Conservation (phyloP, 2,329 filamentous ascomycete species). For the Helminthosporium solani region DNA sequence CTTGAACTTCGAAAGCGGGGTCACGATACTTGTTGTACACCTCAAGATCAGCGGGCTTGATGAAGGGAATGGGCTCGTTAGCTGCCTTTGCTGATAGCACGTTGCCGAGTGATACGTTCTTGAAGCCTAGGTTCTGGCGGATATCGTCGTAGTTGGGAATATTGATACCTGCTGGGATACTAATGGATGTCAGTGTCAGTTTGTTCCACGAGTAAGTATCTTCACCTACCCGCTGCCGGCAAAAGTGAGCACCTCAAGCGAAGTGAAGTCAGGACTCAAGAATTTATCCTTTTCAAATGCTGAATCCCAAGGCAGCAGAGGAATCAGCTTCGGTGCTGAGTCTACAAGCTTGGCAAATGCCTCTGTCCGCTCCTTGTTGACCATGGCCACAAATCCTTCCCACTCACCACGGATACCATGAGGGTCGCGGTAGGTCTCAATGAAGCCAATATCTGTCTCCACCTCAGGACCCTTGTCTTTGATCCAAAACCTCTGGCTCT, state of each 20-base stretch:
- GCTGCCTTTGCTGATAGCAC: conserved; percentile 88
- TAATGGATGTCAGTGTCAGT: conserved; percentile 13
- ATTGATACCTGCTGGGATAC: conserved; percentile 61
- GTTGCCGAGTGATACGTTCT: conserved; percentile 92
- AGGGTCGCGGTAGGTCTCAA: conserved; percentile 58
- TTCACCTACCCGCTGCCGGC: conserved; percentile 54
- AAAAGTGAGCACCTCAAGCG: conserved; percentile 86
- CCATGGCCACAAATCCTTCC: conserved; percentile 58
- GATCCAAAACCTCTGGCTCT: conserved; percentile 56
- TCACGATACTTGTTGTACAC: conserved; percentile 83
- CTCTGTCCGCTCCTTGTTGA: conserved; percentile 86
- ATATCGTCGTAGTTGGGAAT: conserved; percentile 63
- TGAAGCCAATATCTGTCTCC: conserved; percentile 56
- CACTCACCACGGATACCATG: conserved; percentile 56
- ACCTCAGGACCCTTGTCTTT: conserved; percentile 54
- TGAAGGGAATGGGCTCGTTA: conserved; percentile 90
- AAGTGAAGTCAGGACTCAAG: conserved; percentile 92
- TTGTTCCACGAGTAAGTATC: no score
- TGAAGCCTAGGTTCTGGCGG: conserved; percentile 81
- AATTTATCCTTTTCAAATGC: conserved; percentile 98
- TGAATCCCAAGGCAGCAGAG: conserved; percentile 80
- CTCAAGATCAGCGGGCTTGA: conserved; percentile 72
- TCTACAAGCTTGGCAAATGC: conserved; percentile 85
- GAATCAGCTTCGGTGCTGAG: conserved; percentile 79
- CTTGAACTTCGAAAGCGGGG: conserved; percentile 88